phyloP scores from a whole-genome alignment of 495 filamentous ascomycete genomes.

The Trichoderma gamsii region DNA sequence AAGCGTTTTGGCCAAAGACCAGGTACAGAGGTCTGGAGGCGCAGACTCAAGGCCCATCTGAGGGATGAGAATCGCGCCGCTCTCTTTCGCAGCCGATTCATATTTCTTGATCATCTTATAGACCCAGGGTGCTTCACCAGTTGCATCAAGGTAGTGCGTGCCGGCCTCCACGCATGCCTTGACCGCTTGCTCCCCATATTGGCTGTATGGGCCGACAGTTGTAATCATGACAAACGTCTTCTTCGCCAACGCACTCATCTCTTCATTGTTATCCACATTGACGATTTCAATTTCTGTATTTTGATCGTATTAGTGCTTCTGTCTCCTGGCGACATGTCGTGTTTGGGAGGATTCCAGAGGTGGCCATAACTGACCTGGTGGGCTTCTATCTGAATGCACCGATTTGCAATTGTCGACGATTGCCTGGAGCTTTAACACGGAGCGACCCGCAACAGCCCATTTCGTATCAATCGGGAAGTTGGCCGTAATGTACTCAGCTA shows the following conservation, averaged over 20 bases:
- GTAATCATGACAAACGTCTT: conserved; percentile 76
- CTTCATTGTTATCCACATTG: conserved; percentile 50
- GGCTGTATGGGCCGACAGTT: conserved; percentile 76
- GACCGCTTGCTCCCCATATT: conserved; percentile 73
- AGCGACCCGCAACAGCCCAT: conserved; percentile 89
- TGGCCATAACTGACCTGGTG: conserved; percentile 49
- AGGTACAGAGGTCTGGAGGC: conserved; percentile 74
- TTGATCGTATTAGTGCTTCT: neutral
- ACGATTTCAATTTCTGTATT: conserved; percentile 54
- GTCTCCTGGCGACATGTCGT: neutral
- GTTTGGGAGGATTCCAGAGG: neutral
- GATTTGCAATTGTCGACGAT: conserved; percentile 59
- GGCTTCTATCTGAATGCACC: conserved; percentile 62
- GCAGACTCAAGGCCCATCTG: conserved; percentile 82
- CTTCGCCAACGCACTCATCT: conserved; percentile 60
- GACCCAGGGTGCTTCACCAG: conserved; percentile 81
- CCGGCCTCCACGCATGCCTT: conserved; percentile 83
- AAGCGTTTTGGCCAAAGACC: conserved; percentile 58
- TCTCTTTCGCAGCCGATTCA: conserved; percentile 63
- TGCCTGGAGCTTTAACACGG: conserved; percentile 60
- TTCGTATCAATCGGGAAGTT: conserved; percentile 70
- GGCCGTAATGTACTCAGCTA: conserved; percentile 69
- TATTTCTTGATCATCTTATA: conserved; percentile 75
- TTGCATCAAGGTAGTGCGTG: conserved; percentile 88
- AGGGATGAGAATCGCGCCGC: conserved; percentile 79